phyloP scores from a whole-genome alignment of 345 rosid species.

The Iberis pinnata region DNA sequence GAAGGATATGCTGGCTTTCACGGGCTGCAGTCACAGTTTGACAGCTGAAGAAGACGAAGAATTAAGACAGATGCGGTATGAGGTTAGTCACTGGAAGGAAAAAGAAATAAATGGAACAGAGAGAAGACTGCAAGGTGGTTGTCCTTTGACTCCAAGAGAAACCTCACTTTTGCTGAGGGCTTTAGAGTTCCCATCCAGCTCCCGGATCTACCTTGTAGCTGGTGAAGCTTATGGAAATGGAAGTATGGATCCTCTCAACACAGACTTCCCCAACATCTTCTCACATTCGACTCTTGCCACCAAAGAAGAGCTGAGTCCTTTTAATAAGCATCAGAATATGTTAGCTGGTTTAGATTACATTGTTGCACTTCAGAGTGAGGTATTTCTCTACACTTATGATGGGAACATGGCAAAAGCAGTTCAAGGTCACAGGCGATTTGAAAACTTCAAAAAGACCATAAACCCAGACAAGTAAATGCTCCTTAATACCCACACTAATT shows the following conservation, averaged over 20 bases:
- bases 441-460: constrained; percentile 79
- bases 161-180: constrained; percentile 84
- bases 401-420: constrained; percentile 99
- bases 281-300: constrained; percentile 81
- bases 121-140: constrained; percentile 80
- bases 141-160: constrained; percentile 92
- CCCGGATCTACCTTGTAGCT: constrained; percentile 82
- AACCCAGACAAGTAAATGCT: constrained; percentile 68
- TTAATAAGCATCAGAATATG: constrained; percentile 84
- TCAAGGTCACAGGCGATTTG: constrained; percentile 86
- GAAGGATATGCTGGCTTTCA: constrained; percentile 98
- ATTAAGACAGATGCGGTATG: constrained; percentile 66
- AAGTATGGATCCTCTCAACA: constrained; percentile 62
- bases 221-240: constrained; percentile 91
- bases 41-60: constrained; percentile 78
- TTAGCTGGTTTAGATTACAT: constrained; percentile 85
- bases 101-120: constrained; percentile 90
- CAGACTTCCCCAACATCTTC: constrained; percentile 67
- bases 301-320: constrained; percentile 63
- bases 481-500: neutral
- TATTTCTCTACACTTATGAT: constrained; percentile 77
- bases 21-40: constrained; percentile 90
- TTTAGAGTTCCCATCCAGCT: constrained; percentile 63
- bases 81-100: constrained; percentile 86
- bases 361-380: constrained; percentile 85